Evolutionary conservation across 352 stramenopile genomes (phyloP), one percentile per base, ranked within the genome.

Genomic region (Thalassiosira livingstoniorum): DNA sequence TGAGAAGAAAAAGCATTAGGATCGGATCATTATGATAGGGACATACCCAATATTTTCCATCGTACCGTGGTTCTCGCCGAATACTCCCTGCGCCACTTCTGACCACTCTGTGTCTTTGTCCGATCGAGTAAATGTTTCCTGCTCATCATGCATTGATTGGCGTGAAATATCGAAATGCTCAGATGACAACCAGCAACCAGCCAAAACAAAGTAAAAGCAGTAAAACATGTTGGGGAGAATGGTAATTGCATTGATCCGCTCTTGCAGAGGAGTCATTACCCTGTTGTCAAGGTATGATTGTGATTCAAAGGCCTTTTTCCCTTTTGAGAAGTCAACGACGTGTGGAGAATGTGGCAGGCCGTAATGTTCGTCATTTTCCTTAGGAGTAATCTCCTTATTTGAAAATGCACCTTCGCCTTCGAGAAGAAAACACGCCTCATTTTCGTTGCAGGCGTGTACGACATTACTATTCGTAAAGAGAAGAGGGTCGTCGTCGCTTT

Each of bases 231-330:
- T 75, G 0, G 87, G 86, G 31, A 93, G 61, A 53, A 92, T 87
- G 0, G 89, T 92, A 7, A 92, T 63, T 18, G 82, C 87, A 78
- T 93, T 93, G 37, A 85, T 79, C 25, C 73, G 60, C 70, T 93
- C 89, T 80, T 93, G 89, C 51, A 84, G 72, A 13, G 80, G 62
- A 29, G 87, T 87, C 89, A 93, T 93, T 31, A 88, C 70, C 64
- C 89, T 69, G 47, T 78, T 75, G 39, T 84, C 66, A 62, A 88
- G 75, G 62, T 87, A 92, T 39, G 80, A 66, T 61, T 89, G 72
- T 1, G 83, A 67, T 66, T 88, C 80, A 39, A 76, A 82, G 15
- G n/a, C 61, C n/a, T 58, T 31, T 4, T 64, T 64, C n/a, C 31
- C n/a, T 35, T 7, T 34, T 0, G n/a, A n/a, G n/a, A n/a, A n/a